Evolutionary conservation across 2,329 filamentous ascomycete species (phyloP), one percentile per base, ranked within the genome.

Genomic region (Colletotrichum sp.): DNA sequence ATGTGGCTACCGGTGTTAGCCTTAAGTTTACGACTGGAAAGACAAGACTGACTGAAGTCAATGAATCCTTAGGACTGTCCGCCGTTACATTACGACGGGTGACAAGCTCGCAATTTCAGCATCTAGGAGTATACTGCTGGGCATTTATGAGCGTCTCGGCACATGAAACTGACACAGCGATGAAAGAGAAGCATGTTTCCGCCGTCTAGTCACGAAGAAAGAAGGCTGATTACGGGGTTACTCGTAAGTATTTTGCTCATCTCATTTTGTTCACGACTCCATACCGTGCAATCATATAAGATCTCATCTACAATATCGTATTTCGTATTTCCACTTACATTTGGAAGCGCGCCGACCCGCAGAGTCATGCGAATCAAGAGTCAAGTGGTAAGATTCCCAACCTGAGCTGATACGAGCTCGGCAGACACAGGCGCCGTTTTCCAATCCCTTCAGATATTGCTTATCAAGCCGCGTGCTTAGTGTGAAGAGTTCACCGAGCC

Each of bases 391-490:
- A 36, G 34, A 16, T 36, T 16, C 15, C 34, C 34, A 36, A 36
- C 1, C 44, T 21, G n/a, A 52, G n/a, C 10, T 21, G n/a, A 13
- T 8, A 21, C 12, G n/a, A 52, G 44, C 44, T 52, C n/a, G 44
- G 0, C 6, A 6, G n/a, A 13, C n/a, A 3, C n/a, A 21, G 6
- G n/a, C 44, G 6, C 10, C 6, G 12, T 13, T 6, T 2, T 52
- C 44, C 44, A 13, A 8, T 7, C 0, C 6, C n/a, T 13, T 21
- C n/a, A 21, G 10, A 52, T 21, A 21, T 13, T 52, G 10, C n/a
- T 1, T 52, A 1, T 1, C n/a, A 21, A 8, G n/a, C 10, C 5
- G 1, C 1, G 1, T 13, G 2, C n/a, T 13, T 52, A 13, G 10
- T 21, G 2, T 21, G 0, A 52, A 7, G 10, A 13, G 2, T 5